phyloP scores from a whole-genome alignment of 306 rosid species.

The Citrullus colocynthis region DNA sequence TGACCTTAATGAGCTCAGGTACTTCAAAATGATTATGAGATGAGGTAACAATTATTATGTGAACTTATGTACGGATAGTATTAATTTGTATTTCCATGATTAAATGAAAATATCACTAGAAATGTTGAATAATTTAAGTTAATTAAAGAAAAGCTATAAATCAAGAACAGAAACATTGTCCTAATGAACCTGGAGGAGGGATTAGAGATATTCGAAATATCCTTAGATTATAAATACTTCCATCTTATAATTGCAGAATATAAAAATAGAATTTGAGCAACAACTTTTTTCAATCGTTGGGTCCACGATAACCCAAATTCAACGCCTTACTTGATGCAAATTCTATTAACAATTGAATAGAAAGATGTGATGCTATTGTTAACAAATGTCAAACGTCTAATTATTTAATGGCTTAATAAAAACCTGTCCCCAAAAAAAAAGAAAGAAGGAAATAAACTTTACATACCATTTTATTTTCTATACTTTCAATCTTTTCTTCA shows the following conservation, averaged over 20 bases:
- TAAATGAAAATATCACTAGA: not conserved
- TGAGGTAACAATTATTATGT: not conserved
- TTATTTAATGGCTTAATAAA: not conserved
- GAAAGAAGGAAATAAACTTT: no score
- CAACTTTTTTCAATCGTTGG: not conserved
- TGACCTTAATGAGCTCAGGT: not conserved
- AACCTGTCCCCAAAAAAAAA: not conserved
- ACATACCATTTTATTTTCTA: no score
- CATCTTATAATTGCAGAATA: not conserved
- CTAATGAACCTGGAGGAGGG: not conserved
- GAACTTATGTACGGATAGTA: not conserved
- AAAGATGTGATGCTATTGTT: not conserved
- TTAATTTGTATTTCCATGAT: not conserved
- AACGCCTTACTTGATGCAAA: not conserved
- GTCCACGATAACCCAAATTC: not conserved
- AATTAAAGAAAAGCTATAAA: not conserved
- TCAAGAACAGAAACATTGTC: no score
- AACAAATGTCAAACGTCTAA: not conserved
- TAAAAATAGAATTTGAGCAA: not conserved
- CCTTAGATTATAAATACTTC: not conserved
- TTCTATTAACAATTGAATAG: not conserved
- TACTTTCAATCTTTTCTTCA: no score
- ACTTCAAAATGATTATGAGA: not conserved
- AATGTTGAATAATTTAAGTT: not conserved
- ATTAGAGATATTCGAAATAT: not conserved